These are phyloP conservation scores for Eleusine indica DNA, from an alignment of 176 grass and related monocot species.

Conservation along the genomic window DNA sequence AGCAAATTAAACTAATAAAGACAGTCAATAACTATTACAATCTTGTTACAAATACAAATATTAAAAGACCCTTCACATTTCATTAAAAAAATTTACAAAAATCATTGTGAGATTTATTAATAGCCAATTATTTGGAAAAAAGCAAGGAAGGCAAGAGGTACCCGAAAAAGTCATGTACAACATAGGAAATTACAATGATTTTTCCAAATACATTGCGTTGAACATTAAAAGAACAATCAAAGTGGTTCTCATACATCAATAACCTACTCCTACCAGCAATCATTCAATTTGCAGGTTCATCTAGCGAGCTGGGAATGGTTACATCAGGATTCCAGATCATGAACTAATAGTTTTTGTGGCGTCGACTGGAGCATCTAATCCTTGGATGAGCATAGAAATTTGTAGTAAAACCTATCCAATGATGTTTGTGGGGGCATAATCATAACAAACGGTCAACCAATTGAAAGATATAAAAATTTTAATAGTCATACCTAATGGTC, in stretches of 20 bases:
- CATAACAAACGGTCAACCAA: neutral
- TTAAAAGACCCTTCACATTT: neutral
- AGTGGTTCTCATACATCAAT: neutral
- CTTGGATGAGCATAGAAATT: neutral
- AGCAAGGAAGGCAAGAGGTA: neutral
- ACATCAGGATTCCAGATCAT: neutral
- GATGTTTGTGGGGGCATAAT: neutral
- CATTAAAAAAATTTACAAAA: neutral
- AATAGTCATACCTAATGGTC: neutral
- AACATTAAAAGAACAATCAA: too few relatives aligned
- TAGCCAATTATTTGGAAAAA: neutral
- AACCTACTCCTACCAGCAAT: neutral
- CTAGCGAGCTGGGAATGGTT: neutral
- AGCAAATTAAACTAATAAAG: neutral
- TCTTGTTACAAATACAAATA: neutral
- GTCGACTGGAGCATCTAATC: neutral
- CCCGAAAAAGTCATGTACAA: neutral
- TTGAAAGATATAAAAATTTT: neutral
- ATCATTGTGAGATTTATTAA: neutral
- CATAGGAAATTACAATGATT: neutral
- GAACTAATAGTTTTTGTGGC: too few relatives aligned
- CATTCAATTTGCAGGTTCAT: neutral
- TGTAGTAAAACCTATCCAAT: neutral
- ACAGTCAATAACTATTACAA: neutral
- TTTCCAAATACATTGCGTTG: too few relatives aligned